Percentiles rank a stretch among this genome's conserved stretches.
phyloP scores from a whole-genome alignment of 257 asterid species.

The Parsonsia alboflavescens region DNA sequence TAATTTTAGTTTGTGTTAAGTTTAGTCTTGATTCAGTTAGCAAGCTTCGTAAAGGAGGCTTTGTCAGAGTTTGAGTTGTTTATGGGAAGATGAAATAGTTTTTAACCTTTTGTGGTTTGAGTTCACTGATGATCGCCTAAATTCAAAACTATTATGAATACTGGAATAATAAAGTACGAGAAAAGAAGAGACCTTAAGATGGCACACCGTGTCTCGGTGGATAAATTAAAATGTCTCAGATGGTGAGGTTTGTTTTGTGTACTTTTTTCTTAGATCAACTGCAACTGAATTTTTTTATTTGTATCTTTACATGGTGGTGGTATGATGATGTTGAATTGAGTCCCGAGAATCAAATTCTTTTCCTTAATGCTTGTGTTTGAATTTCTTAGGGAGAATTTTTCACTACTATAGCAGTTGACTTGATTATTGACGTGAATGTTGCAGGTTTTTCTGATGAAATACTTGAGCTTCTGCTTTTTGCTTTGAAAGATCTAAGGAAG shows the following conservation, averaged over 20 bases:
- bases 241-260: background rate
- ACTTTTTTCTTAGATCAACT: background rate
- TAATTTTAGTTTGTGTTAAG: background rate
- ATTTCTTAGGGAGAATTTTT: background rate
- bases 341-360: background rate
- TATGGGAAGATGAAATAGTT: background rate
- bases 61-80: background rate
- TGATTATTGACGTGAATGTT: constrained; percentile 3
- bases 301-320: background rate
- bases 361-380: background rate
- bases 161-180: background rate
- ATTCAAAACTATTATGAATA: background rate
- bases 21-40: background rate
- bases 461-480: constrained; percentile 65
- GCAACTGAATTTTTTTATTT: background rate
- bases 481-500: constrained; percentile 69
- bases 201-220: background rate
- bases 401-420: background rate
- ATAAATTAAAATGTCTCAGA: background rate
- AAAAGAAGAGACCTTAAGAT: background rate
- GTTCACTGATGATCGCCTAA: background rate
- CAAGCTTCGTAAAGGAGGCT: background rate
- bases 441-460: constrained; percentile 81
- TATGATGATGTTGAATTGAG: background rate
- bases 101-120: background rate